Percentiles rank a stretch among this genome's conserved stretches.
These are phyloP conservation scores for Nicotiana sylvestris DNA, from an alignment of 257 asterid species.

Conservation along the genomic window DNA sequence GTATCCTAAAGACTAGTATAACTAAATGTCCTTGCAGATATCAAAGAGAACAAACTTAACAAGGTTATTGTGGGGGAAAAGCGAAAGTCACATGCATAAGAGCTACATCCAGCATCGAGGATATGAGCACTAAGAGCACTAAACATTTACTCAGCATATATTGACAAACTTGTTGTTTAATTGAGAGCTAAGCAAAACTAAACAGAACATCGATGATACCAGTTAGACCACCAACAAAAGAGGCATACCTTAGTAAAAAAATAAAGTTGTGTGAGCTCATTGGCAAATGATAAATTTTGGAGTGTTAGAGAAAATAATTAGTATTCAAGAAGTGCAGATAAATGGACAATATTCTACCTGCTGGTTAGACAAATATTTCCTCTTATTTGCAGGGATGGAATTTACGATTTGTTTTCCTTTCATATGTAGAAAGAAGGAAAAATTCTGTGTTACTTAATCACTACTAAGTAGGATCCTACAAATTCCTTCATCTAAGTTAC, in stretches of 20 bases:
- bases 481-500: neutral
- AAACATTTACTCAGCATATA: neutral
- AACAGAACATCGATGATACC: neutral
- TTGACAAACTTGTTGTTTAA: neutral
- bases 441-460: neutral
- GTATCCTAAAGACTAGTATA: too few species aligned
- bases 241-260: neutral
- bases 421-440: neutral
- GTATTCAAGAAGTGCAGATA: neutral
- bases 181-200: neutral
- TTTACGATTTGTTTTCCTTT: neutral
- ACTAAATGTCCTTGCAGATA: neutral
- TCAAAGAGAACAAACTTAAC: neutral
- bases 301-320: neutral
- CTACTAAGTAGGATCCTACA: neutral
- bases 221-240: neutral
- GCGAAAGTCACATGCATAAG: neutral
- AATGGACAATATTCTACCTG: neutral
- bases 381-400: neutral
- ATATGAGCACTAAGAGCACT: neutral
- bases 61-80: neutral
- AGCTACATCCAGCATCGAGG: neutral
- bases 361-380: neutral
- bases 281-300: neutral
- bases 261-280: neutral